Percentiles rank a stretch among this genome's conserved stretches.
Conservation (phyloP, 2,329 filamentous ascomycete genomes). For the Colletotrichum nymphaeae region DNA sequence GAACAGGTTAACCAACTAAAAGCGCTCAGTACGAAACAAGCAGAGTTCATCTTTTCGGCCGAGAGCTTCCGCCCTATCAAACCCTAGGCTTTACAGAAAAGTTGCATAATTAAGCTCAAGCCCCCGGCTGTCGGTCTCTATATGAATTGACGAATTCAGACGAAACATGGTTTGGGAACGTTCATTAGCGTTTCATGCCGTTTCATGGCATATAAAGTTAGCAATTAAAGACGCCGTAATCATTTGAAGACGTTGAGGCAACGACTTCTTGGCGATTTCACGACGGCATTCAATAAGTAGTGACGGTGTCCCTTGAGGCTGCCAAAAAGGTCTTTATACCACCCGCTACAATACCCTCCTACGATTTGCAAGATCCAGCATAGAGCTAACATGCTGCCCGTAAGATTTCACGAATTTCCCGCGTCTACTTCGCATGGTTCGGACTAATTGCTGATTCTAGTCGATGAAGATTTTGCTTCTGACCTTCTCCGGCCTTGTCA, state of each 20-base stretch:
- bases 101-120: background rate
- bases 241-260: background rate
- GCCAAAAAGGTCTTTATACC: background rate
- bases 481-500: background rate
- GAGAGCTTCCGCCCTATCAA: background rate
- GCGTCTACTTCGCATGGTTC: background rate
- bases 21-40: background rate
- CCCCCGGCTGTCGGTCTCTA: background rate
- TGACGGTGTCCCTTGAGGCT: background rate
- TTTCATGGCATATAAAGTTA: slow-evolving; percentile 10
- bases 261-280: background rate
- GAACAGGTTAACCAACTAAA: background rate
- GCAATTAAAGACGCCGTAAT: background rate
- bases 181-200: slow-evolving; percentile 18
- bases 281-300: background rate
- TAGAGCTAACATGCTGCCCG: background rate
- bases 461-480: background rate
- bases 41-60: background rate
- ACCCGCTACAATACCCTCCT: background rate
- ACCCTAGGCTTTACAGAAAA: background rate
- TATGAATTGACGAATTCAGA: slow-evolving; percentile 1
- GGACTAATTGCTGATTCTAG: background rate
- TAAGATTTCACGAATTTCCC: background rate
- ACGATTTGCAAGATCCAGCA: background rate
- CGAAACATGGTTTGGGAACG: slow-evolving; percentile 12